Conservation (phyloP, 805 yeast genomes). For the Yarrowia keelungensis region DNA sequence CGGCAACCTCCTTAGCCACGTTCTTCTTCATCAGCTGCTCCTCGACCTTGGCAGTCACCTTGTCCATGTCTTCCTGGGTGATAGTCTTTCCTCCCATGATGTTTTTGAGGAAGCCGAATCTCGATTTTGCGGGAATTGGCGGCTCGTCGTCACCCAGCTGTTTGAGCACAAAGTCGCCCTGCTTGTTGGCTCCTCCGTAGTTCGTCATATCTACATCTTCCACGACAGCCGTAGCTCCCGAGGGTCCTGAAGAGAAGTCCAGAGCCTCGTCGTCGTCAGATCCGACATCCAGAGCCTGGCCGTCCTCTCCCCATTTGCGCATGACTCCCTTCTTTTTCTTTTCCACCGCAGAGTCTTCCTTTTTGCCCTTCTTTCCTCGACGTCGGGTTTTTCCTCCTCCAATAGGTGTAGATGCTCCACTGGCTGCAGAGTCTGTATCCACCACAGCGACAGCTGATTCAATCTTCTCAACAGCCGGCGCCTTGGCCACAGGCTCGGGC, state of each 20-base stretch:
- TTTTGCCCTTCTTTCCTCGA: conserved; percentile 42
- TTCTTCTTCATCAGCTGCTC: conserved; percentile 84
- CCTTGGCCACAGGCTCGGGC: conserved; percentile 11
- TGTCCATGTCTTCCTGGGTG: conserved; percentile 66
- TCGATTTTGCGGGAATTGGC: conserved; percentile 46
- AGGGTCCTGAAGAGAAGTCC: conserved; percentile 60
- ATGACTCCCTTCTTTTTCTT: conserved; percentile 49
- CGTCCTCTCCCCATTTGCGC: conserved; percentile 74
- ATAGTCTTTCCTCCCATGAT: conserved; percentile 74
- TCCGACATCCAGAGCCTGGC: conserved; percentile 57
- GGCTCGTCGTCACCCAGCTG: conserved; percentile 65
- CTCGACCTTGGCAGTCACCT: conserved; percentile 68
- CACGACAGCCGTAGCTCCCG: conserved; percentile 42
- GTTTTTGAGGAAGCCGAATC: conserved; percentile 65
- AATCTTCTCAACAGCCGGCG: not conserved
- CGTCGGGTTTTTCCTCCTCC: conserved; percentile 39
- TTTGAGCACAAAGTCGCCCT: conserved; percentile 70
- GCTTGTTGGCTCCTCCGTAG: conserved; percentile 55
- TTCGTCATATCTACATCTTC: conserved; percentile 46
- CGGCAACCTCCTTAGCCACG: conserved; percentile 90
- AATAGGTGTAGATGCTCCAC: conserved; percentile 29
- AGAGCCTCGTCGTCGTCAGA: conserved; percentile 52
- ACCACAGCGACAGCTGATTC: not conserved
- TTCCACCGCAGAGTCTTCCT: conserved; percentile 37
- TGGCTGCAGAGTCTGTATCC: conserved; percentile 8